phyloP scores from a whole-genome alignment of 2,329 filamentous ascomycete genomes.

The Magnaporthales sp. region DNA sequence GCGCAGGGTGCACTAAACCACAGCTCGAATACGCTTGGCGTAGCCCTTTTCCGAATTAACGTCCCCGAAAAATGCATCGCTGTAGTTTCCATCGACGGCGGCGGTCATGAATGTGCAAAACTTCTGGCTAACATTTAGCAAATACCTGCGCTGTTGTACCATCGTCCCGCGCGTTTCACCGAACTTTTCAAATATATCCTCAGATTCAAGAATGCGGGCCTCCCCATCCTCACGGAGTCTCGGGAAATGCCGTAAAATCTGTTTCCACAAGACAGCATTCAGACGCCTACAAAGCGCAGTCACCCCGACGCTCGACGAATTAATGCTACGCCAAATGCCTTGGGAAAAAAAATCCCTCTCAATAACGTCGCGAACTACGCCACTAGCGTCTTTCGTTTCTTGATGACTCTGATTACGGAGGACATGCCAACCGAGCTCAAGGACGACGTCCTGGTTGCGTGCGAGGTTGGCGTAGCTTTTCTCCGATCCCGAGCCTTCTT shows the following conservation, averaged over 20 bases:
- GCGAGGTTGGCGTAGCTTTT: slow-evolving; percentile 30
- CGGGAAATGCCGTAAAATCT: slow-evolving; percentile 38
- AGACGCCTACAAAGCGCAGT: slow-evolving; percentile 35
- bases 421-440: slow-evolving; percentile 45
- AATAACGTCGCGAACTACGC: slow-evolving; percentile 25
- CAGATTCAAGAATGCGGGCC: slow-evolving; percentile 22
- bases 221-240: slow-evolving; percentile 34
- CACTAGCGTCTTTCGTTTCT: slow-evolving; percentile 21
- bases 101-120: slow-evolving; percentile 16
- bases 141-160: slow-evolving; percentile 18
- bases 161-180: slow-evolving; percentile 6
- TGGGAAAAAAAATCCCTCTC: slow-evolving; percentile 35
- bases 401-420: slow-evolving; percentile 34
- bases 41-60: slow-evolving; percentile 20
- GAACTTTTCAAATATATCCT: slow-evolving; percentile 31
- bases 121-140: slow-evolving; percentile 17
- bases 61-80: slow-evolving; percentile 14
- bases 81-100: slow-evolving; percentile 20
- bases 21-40: slow-evolving; percentile 39
- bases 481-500: slow-evolving; percentile 29
- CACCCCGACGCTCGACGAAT: slow-evolving; percentile 34
- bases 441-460: slow-evolving; percentile 33
- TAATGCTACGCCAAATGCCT: slow-evolving; percentile 28
- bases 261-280: slow-evolving; percentile 37
- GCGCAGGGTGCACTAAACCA: slow-evolving; percentile 39